phyloP scores from a whole-genome alignment of 257 asterid genomes.

The Forsythia viridissima region DNA sequence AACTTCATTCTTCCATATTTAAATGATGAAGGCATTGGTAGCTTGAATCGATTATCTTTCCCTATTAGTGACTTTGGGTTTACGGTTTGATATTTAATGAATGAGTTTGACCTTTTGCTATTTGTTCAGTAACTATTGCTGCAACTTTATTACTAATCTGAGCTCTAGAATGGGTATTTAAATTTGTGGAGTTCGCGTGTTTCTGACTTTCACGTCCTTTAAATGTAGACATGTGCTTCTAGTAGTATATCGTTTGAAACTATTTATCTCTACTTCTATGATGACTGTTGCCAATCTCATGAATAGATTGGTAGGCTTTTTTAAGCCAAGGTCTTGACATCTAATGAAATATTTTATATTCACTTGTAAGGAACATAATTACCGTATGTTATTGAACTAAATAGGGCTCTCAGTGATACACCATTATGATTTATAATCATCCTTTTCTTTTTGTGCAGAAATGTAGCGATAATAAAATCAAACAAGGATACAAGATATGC shows the following conservation, averaged over 20 bases:
- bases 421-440: neutral
- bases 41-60: constrained; percentile 2
- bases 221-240: neutral
- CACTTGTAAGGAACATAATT: neutral
- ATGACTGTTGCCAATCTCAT: neutral
- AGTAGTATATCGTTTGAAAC: neutral
- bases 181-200: constrained; percentile 16
- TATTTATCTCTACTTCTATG: constrained; percentile 5
- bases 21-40: constrained; percentile 11
- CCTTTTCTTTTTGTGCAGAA: constrained; percentile 53
- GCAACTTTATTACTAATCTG: neutral
- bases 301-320: neutral
- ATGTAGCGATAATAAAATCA: constrained; percentile 72
- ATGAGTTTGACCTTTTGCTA: constrained; percentile 11
- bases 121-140: neutral
- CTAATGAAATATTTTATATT: neutral
- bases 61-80: neutral
- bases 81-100: constrained; percentile 4
- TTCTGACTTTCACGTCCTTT: neutral
- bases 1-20: neutral
- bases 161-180: neutral
- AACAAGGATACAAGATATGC: constrained; percentile 79
- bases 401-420: neutral
- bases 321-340: no score
- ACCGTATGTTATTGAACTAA: neutral